A percentile compares a stretch with the other conserved stretches of the same genome.
phyloP scores from a whole-genome alignment of 148 eudicot species.

The Tetragonia tetragonoides region DNA sequence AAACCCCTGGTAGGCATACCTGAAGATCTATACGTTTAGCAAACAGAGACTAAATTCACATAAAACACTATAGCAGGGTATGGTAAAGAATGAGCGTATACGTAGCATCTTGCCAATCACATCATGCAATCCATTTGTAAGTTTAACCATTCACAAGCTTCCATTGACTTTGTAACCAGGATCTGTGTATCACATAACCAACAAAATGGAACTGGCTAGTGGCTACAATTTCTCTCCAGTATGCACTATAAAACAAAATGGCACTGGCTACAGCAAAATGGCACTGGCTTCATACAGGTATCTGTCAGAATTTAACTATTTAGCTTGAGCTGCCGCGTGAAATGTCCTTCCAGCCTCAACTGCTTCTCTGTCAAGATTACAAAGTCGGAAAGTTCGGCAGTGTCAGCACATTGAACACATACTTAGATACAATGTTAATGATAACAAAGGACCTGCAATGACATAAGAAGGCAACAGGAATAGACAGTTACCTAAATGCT shows the following conservation, averaged over 20 bases:
- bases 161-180: neutral
- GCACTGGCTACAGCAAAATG: neutral
- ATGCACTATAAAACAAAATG: neutral
- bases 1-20: too few species aligned
- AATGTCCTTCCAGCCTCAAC: slow-evolving; percentile 85
- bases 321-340: slow-evolving; percentile 47
- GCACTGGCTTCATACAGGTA: neutral
- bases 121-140: neutral
- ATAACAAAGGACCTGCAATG: neutral
- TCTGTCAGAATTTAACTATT: slow-evolving; percentile 4
- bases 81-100: too few species aligned
- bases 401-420: neutral
- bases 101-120: neutral
- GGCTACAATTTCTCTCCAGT: neutral
- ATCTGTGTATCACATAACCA: neutral
- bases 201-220: neutral
- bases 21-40: too few species aligned
- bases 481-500: slow-evolving; percentile 66
- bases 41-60: too few species aligned
- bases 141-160: neutral
- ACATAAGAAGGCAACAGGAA: neutral
- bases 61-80: too few species aligned
- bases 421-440: neutral
- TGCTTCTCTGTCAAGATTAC: slow-evolving; percentile 63
- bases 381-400: neutral